Conservation (phyloP, 1,284 basidiomycete genomes). For the Apiotrichum akiyoshidainum region DNA sequence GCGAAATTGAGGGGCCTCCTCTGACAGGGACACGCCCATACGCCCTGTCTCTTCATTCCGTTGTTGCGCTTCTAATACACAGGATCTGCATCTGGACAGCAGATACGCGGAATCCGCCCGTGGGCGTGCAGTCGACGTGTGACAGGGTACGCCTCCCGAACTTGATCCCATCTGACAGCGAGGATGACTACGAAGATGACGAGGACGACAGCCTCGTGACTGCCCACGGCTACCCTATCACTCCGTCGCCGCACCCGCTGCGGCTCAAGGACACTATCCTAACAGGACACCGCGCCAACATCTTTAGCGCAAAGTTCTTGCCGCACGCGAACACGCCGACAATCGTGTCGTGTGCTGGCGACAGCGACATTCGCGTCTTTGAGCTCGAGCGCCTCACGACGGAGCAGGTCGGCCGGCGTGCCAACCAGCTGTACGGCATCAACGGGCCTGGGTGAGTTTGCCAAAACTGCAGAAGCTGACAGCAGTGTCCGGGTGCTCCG, state of each 20-base stretch:
- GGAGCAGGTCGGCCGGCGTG: constrained; percentile 27
- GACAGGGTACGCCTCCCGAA: not conserved
- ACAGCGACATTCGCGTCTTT: constrained; percentile 74
- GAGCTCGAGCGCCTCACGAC: constrained; percentile 62
- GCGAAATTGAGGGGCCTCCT: no score
- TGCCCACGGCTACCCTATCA: constrained; percentile 4
- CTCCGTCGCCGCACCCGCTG: constrained; percentile 59
- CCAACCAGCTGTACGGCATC: constrained; percentile 28
- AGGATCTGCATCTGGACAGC: constrained; percentile 69
- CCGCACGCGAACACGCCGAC: constrained; percentile 55
- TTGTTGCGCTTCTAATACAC: constrained; percentile 4
- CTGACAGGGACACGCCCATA: no score
- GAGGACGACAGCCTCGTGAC: constrained; percentile 6
- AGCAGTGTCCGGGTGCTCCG: constrained; percentile 56
- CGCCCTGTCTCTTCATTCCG: not conserved
- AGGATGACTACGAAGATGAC: not conserved
- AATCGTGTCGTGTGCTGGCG: constrained; percentile 69
- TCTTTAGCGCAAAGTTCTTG: constrained; percentile 81
- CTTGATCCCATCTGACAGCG: not conserved
- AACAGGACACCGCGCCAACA: constrained; percentile 80
- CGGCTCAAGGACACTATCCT: constrained; percentile 61
- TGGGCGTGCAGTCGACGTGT: not conserved
- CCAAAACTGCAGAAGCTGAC: not conserved
- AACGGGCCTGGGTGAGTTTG: constrained; percentile 40
- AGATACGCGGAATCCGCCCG: constrained; percentile 37